Evolutionary conservation across 2,329 filamentous ascomycete genomes (phyloP), one percentile per base, ranked within the genome.

Genomic region (Colletotrichum limetticola): DNA sequence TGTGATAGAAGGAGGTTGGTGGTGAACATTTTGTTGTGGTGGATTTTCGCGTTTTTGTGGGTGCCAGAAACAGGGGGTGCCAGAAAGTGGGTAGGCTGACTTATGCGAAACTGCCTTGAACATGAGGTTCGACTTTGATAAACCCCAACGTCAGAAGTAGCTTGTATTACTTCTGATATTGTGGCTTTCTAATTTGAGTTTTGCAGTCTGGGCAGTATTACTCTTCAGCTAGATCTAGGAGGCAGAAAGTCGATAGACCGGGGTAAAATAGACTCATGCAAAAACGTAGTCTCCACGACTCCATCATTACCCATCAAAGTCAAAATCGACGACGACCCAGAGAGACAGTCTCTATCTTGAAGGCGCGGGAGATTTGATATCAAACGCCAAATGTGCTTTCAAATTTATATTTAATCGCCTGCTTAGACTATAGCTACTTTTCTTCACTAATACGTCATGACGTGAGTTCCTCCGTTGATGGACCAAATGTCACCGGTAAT

Each of bases 401-500:
- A 42, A 42, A 3, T 42, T 16, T 42, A 19, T 7, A 7, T 0
- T 1, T 7, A 1, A 42, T 42, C 37, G 16, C 37, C 37, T 42
- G 37, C 16, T 19, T 8, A 19, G 37, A 42, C 37, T 42, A 9
- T 30, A 30, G 35, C 1, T n/a, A 24, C 5, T 11, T 16, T n/a
- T 9, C n/a, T 11, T 2, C 3, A n/a, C 32, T 59, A 42, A 30
- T 66, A 59, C 4, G 35, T 42, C 67, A 69, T 66, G 9, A 66
- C 61, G 7, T 69, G 60, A 11, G 60, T 66, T 53, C 60, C 67
- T 5, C 60, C 61, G 22, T 69, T 59, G n/a, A 66, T 69, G 5
- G 67, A 58, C 67, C 67, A 66, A 22, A 69, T 66, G 2, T 69
- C 67, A 19, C 61, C 67, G 0, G 67, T 59, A 12, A 66, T 32